A percentile compares a stretch with the other conserved stretches of the same genome.
These are phyloP conservation scores for Solanum chmielewskii DNA, from an alignment of 257 asterid genomes.

Conservation along the genomic window DNA sequence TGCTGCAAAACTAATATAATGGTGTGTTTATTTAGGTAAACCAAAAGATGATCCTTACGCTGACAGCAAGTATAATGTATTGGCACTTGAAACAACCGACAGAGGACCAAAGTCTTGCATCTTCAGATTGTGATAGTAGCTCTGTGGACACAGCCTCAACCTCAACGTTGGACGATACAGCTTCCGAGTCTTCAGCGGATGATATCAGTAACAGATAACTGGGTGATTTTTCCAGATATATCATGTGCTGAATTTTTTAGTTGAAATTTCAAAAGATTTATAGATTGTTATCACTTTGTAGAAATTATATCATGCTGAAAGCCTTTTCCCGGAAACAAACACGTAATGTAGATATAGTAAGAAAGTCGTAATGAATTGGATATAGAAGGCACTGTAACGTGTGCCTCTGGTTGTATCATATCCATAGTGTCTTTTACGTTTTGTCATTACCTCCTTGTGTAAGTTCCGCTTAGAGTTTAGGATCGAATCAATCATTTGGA, in stretches of 20 bases:
- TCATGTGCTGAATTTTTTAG: neutral
- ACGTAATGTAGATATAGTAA: neutral
- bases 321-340: neutral
- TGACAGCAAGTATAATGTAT: conserved; percentile 66
- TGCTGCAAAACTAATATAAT: neutral
- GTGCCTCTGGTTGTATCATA: neutral
- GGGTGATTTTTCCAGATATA: conserved; percentile 10
- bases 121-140: conserved; percentile 29
- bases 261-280: neutral
- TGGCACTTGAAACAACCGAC: conserved; percentile 42
- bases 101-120: conserved; percentile 12
- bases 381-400: conserved; percentile 8
- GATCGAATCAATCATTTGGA: neutral
- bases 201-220: conserved; percentile 37
- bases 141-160: conserved; percentile 35
- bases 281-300: conserved; percentile 17
- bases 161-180: conserved; percentile 59
- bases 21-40: conserved; percentile 30
- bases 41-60: conserved; percentile 69
- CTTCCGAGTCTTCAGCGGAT: conserved; percentile 77
- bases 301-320: conserved; percentile 5
- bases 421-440: neutral
- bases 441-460: neutral
- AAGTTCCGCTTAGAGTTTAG: neutral
- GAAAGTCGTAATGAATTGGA: conserved; percentile 21